Conservation (phyloP, 805 yeast species). For the Ogataea trehaloabstinens region DNA sequence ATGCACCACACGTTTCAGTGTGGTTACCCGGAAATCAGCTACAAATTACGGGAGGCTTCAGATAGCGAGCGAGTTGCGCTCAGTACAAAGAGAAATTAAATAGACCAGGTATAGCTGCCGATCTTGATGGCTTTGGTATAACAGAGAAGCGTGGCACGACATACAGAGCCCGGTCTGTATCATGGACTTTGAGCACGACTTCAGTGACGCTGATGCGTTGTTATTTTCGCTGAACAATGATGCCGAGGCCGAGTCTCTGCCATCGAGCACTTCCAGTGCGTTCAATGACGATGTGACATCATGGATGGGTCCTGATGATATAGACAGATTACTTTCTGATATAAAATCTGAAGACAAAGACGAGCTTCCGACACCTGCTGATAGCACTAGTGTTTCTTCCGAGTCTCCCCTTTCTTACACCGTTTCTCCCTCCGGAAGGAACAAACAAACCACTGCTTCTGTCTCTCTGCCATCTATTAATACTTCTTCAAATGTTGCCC, state of each 20-base stretch:
- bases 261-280: not conserved
- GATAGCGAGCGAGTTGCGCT: too few species aligned
- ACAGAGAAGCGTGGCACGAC: too few species aligned
- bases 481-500: not conserved
- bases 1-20: too few species aligned
- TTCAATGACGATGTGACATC: conserved; percentile 5
- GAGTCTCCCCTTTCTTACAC: conserved; percentile 9
- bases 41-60: too few species aligned
- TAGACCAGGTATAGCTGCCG: too few species aligned
- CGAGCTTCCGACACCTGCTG: conserved; percentile 16
- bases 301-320: conserved; percentile 7
- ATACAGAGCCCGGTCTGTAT: too few species aligned
- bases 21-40: conserved; percentile 1
- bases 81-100: too few species aligned
- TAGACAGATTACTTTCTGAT: not conserved
- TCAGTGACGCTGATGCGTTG: conserved; percentile 29
- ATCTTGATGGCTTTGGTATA: too few species aligned
- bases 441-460: not conserved
- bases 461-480: not conserved
- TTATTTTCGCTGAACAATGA: conserved; percentile 23
- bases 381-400: conserved; percentile 14
- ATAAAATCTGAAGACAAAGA: conserved; percentile 1
- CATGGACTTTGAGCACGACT: conserved; percentile 23
- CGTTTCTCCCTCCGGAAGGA: conserved; percentile 7
- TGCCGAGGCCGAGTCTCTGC: conserved; percentile 1